These are phyloP conservation scores for Phellopilus nigrolimitatus DNA, from an alignment of 1,284 basidiomycete genomes.

Conservation along the genomic window DNA sequence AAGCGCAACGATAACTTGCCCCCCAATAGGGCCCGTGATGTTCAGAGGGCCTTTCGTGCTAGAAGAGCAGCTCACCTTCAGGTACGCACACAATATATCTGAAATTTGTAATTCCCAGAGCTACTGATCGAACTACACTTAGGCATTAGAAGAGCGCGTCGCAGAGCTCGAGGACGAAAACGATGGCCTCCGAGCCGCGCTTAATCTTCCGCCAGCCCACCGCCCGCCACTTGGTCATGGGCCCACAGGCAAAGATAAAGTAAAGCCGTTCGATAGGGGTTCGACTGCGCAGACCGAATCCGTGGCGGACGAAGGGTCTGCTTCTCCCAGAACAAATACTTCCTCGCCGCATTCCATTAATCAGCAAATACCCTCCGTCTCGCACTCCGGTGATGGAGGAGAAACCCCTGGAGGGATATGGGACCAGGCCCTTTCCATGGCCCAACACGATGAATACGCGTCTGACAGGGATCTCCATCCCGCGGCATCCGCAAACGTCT, in stretches of 20 bases:
- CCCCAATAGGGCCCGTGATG: constrained; percentile 87
- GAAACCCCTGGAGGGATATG: constrained; percentile 5
- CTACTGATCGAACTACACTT: constrained; percentile 25
- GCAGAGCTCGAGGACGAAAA: constrained; percentile 85
- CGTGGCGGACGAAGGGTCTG: constrained; percentile 36
- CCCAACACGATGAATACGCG: constrained; percentile 12
- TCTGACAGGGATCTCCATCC: constrained; percentile 9
- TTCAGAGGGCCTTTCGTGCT: constrained; percentile 89
- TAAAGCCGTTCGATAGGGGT: constrained; percentile 40
- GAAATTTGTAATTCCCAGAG: neutral
- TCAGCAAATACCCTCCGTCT: neutral
- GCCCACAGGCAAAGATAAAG: constrained; percentile 78
- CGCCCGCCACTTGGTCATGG: constrained; percentile 71
- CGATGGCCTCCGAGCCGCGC: constrained; percentile 64
- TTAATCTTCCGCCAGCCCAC: constrained; percentile 72
- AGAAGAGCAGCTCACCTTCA: constrained; percentile 85
- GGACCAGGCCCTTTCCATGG: constrained; percentile 10
- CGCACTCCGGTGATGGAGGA: neutral
- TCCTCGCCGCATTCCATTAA: constrained; percentile 15
- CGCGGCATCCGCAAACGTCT: neutral
- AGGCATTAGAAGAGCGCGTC: constrained; percentile 82
- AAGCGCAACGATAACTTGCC: constrained; percentile 91
- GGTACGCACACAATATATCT: constrained; percentile 37
- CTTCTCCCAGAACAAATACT: constrained; percentile 12
- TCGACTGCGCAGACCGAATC: constrained; percentile 29